These are phyloP conservation scores for Pleurozium schreberi DNA, from an alignment of 225 moss, liverwort and hornwort species.

Conservation along the genomic window DNA sequence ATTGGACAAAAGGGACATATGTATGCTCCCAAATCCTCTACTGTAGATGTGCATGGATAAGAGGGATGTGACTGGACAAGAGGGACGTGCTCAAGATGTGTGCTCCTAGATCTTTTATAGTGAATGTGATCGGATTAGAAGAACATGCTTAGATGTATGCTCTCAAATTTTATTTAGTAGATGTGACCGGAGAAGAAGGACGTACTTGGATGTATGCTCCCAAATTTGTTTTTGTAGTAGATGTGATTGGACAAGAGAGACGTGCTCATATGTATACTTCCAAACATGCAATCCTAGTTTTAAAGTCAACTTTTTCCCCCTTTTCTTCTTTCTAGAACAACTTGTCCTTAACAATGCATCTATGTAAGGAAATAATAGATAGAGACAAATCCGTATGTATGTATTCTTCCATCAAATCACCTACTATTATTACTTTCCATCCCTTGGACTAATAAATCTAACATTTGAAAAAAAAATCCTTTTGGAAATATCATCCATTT, in stretches of 20 bases:
- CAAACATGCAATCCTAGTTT: neutral
- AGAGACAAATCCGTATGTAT: accelerated
- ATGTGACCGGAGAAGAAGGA: no score
- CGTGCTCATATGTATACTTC: neutral
- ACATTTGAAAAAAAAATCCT: no score
- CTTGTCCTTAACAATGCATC: accelerated
- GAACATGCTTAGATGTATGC: no score
- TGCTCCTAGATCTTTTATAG: no score
- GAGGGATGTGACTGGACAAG: neutral
- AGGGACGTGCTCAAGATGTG: no score
- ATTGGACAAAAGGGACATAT: accelerated
- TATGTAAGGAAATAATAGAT: neutral
- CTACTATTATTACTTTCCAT: neutral
- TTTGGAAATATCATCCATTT: neutral
- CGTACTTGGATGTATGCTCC: neutral
- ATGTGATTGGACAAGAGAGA: no score
- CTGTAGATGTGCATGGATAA: neutral
- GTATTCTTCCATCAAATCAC: no score
- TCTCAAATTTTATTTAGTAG: no score
- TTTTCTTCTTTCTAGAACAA: neutral
- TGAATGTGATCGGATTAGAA: no score
- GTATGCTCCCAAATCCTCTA: neutral
- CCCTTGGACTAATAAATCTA: accelerated
- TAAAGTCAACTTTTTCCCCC: accelerated
- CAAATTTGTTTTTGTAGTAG: neutral